Evolutionary conservation across 2,329 filamentous ascomycete genomes (phyloP), one percentile per base, ranked within the genome.

Genomic region (Talaromyces sp.): DNA sequence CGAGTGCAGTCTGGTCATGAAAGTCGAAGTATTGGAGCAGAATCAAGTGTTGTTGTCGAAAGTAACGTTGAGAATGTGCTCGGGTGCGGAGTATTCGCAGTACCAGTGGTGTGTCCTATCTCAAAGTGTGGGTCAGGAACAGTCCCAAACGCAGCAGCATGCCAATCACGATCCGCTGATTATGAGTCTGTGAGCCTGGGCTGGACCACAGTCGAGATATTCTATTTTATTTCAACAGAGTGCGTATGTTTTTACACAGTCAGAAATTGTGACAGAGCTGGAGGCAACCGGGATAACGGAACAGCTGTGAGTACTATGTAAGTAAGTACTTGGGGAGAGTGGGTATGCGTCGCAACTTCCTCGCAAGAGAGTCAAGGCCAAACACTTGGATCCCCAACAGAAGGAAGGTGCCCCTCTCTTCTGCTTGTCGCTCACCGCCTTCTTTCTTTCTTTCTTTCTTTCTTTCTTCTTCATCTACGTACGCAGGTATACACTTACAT

Each of bases 41-140:
- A 31, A 1, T 31, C 1, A 47, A 24, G 3, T 24, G 35, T 37
- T 35, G 50, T 54, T 6, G 16, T 54, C 14, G n/a, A 19, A 37
- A 35, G 52, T 47, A 37, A 39, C n/a, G 52, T 56, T 56, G 52
- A 22, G 52, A 56, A 37, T 37, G 52, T 56, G 48, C 33, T 56
- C 52, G 52, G 52, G n/a, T 62, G 60, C 47, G 60, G 60, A 62
- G 60, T 62, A 62, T 50, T 52, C 52, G n/a, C 31, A 39, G n/a
- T 35, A n/a, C 35, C 16, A n/a, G 33, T 39, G 14, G 31, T 62
- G 16, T 52, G 50, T 39, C 24, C 24, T 56, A 56, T 56, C 31
- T 56, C 33, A 13, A 37, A 31, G 60, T 41, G 60, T 43, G 60
- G 60, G 60, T 54, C 60, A 62, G 60, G 60, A 62, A 62, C 60